Base-by-base conservation (phyloP, 2,329 filamentous ascomycete species). In the Grosmannia penicillata region DNA sequence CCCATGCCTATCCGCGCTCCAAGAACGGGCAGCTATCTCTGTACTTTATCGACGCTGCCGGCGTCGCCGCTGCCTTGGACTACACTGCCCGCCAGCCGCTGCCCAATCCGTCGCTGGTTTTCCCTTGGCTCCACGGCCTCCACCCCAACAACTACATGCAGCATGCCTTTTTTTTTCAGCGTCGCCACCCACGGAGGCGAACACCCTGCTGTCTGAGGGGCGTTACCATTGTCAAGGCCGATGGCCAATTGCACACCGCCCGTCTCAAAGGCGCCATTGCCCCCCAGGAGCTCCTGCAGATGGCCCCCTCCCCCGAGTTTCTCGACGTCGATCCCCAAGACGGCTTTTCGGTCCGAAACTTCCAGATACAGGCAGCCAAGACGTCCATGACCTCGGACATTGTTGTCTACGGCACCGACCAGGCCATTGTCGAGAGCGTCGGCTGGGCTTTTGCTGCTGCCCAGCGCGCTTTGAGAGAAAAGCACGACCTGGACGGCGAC, bases 281-380 rank as follows among this genome's bases (percentile, higher is more conserved):
- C 4, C 81, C 86, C 0, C 73, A 82, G 2, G 91, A 96, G 56
- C 68, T 96, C 32, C 58, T 96, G 41, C 68, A 75, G 27, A 49
- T 63, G 0, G 55, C 56, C 3, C 53, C 52, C 3, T 58, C 60
- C 14, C 59, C 70, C 32, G 68, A 76, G 18, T 94, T 98, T 52
- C 62, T 86, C 43, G 83, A 93, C 31, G 71, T 79, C 29, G 91
- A 98, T 52, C 91, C 91, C 2, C 72, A 65, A 40, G 83, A 93
- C 47, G 91, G 91, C 8, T 96, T 96, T 54, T 94, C 85, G 5
- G 87, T 96, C 31, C 76, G 91, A 33, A 96, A 96, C 56, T 98
- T 98, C 53, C 89, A 96, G 50, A 96, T 96, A 28, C 91, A 98
- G 57, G 72, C 83, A 0, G 82, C 82, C 42, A 98, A 98, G 56